Evolutionary conservation across 2,329 filamentous ascomycete genomes (phyloP), one percentile per base, ranked within the genome.

Genomic region (Nothomitra cinnamomea): DNA sequence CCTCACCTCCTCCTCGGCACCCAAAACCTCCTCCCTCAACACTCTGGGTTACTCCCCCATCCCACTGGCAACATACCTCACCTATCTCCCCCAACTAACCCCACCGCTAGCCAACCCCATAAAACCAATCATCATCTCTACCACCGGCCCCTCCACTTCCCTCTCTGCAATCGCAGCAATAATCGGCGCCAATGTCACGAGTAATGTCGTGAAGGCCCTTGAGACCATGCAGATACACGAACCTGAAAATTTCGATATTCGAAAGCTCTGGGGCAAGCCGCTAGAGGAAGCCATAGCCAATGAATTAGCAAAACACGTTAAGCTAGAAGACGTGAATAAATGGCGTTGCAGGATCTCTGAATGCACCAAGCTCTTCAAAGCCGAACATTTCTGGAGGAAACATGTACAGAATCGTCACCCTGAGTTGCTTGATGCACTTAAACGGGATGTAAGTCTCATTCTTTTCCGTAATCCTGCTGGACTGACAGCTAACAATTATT

Each of bases 321-420:
- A 95, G 71, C 90, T 96, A 68, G 92, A 98, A 66, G 94, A 98
- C 61, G 89, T 95, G 66, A 83, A 90, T 62, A 96, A 96, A 66
- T 98, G 83, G 75, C 81, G 94, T 56, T 98, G 92, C 76, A 94
- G 92, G 67, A 89, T 94, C 2, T 90, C 90, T 1, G 89, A 95
- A 40, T 98, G 92, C 68, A 84, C 85, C 10, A 98, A 98, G 69
- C 73, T 98, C 7, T 98, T 98, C 76, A 96, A 96, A 67, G 92
- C 92, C 55, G 85, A 94, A 43, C 81, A 90, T 61, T 98, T 98
- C 66, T 98, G 94, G 90, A 83, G 82, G 63, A 98, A 98, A 73
- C 92, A 98, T 62, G 83, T 96, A 15, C 90, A 96, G 69, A 98
- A 98, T 71, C 82, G 94, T 55, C 92, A 98, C 66, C 66, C 78